Base-by-base conservation (phyloP, 2,329 filamentous ascomycete species). In the Epichloe typhina region DNA sequence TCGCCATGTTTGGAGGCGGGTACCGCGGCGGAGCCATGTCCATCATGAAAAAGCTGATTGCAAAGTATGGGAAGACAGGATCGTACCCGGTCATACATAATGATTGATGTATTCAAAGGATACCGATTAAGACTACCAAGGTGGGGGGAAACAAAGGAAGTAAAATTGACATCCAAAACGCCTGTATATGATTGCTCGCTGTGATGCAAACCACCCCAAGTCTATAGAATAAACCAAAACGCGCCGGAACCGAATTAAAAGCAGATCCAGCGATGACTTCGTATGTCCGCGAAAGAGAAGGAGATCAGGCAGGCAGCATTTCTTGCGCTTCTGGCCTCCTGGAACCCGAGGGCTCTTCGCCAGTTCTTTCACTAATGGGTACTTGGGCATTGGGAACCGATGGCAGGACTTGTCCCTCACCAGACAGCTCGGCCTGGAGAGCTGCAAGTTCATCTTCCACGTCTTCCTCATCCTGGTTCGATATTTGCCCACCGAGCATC, bases 391-490 rank as follows among this genome's bases (percentile, higher is more conserved):
- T 56, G 4, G 66, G 66, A 4, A 66, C 65, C 1, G 56, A 58
- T 4, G 66, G 66, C 11, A 68, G 55, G 6, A 58, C 50, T 23
- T 58, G 57, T 46, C 50, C 48, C 19, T 57, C 51, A 1, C 56
- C 59, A 7, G 59, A 48, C 33, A 70, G 52, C 50, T 69, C 66
- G 54, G 66, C 63, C 66, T 90, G 86, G 56, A 98, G 74, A 1
- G 83, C 84, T 50, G 86, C 88, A 49, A 98, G 73, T 70, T 98
- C 93, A 62, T 96, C 90, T 65, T 98, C 93, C 36, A 98, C 93
- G 62, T 96, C 93, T 62, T 97, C 91, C 67, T 98, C 93, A 67
- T 98, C 93, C 61, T 94, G 86, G 62, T 89, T 93, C 13, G 89
- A 88, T 72, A 98, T 90, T 59, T 84, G 82, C 12, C 86, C 86